A percentile compares a stretch with the other conserved stretches of the same genome.
Evolutionary conservation across 2,329 filamentous ascomycete species (phyloP).

Genomic region (Atkinsonella hypoxylon): DNA sequence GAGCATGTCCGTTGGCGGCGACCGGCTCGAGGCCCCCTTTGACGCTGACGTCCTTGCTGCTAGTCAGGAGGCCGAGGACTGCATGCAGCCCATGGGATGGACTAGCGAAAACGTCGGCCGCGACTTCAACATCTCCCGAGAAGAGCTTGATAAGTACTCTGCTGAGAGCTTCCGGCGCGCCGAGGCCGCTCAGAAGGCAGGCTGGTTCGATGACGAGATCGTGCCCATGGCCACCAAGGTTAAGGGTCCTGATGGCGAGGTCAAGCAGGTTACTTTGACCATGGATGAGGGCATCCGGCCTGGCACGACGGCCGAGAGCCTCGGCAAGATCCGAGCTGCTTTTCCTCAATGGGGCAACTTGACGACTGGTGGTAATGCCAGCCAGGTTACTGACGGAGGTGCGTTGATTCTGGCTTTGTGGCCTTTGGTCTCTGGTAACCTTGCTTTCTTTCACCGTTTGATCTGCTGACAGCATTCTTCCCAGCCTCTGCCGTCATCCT

Average conservation of each 20-base stretch:
- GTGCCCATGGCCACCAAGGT: conserved; percentile 71
- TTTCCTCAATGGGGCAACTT: conserved; percentile 82
- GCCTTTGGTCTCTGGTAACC: neutral
- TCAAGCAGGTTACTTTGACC: conserved; percentile 65
- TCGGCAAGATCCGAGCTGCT: conserved; percentile 77
- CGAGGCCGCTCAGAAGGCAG: conserved; percentile 80
- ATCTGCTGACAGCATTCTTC: no score
- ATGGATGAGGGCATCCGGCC: conserved; percentile 84
- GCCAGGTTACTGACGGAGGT: conserved; percentile 88
- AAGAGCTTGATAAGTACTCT: conserved; percentile 74
- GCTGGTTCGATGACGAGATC: conserved; percentile 91
- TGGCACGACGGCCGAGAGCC: conserved; percentile 73
- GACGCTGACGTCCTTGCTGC: conserved; percentile 58
- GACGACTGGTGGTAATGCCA: conserved; percentile 87
- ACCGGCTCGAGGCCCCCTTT: conserved; percentile 60
- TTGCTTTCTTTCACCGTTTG: no score
- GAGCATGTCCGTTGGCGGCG: conserved; percentile 67
- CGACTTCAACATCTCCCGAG: conserved; percentile 75
- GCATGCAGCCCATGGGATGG: conserved; percentile 94
- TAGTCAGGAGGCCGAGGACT: conserved; percentile 70
- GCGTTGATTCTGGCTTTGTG: conserved; percentile 14
- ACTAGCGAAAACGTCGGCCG: conserved; percentile 91
- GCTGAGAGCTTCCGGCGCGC: conserved; percentile 80
- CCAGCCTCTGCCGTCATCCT: conserved; percentile 72
- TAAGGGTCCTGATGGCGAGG: conserved; percentile 72